Percentiles rank a stretch among this genome's conserved stretches.
Conservation (phyloP, 164 flowering plant genomes). For the Tinospora cordifolia region DNA sequence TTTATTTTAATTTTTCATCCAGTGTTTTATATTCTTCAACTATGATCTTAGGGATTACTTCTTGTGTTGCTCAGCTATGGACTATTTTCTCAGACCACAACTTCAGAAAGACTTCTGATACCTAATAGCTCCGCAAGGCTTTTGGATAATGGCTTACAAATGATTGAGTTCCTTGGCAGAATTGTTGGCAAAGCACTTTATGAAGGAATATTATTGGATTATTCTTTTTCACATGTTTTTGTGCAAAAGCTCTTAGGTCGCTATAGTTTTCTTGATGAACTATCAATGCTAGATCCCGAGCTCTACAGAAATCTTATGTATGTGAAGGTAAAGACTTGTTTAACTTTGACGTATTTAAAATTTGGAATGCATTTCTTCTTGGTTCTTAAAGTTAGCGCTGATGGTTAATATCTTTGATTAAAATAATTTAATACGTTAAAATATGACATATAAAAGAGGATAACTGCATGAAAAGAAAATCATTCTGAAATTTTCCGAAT, state of each 20-base stretch:
- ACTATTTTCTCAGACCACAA: slow-evolving; percentile 74
- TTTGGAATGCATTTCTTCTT: not conserved
- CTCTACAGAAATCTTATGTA: slow-evolving; percentile 87
- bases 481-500: not conserved
- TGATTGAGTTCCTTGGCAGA: slow-evolving; percentile 97
- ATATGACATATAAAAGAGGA: not conserved
- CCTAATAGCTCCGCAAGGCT: slow-evolving; percentile 80
- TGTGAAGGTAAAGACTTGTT: slow-evolving; percentile 67
- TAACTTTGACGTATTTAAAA: not conserved
- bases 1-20: slow-evolving; percentile 3
- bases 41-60: slow-evolving; percentile 1
- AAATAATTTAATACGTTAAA: not conserved
- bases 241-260: slow-evolving; percentile 95
- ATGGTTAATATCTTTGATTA: not conserved
- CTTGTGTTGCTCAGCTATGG: slow-evolving; percentile 54
- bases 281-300: slow-evolving; percentile 94
- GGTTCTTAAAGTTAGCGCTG: not conserved
- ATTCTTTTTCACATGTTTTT: slow-evolving; percentile 94
- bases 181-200: slow-evolving; percentile 99
- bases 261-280: slow-evolving; percentile 96
- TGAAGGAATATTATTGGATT: slow-evolving; percentile 93
- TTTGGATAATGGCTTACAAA: slow-evolving; percentile 71
- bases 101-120: slow-evolving; percentile 76
- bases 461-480: not conserved
- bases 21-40: not conserved